Evolutionary conservation across 73 alveolate genomes (phyloP).

Genomic region (Symbiodinium natans): DNA sequence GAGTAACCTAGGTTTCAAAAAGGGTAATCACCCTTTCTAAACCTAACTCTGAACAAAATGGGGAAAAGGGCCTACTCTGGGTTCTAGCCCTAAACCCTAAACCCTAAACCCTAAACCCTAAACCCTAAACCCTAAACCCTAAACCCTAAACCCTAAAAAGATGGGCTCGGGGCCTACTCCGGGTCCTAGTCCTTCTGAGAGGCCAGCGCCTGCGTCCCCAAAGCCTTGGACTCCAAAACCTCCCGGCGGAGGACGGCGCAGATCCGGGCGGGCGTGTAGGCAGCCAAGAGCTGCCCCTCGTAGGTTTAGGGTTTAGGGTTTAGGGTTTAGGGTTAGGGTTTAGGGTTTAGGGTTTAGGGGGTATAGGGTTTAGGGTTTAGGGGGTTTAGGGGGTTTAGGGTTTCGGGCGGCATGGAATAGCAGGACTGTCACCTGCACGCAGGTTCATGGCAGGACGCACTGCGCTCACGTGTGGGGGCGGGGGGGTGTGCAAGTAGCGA

Average conservation of each 20-base stretch:
- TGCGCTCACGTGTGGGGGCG: too few relatives aligned
- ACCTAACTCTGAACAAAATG: too few relatives aligned
- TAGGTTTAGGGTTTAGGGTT: not conserved
- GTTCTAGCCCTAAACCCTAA: not conserved
- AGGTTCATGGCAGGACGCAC: too few relatives aligned
- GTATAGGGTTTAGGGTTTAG: not conserved
- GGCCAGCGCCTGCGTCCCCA: not conserved
- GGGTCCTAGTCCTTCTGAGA: too few relatives aligned
- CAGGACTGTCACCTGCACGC: too few relatives aligned
- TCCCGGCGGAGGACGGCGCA: not conserved
- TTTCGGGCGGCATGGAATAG: not conserved
- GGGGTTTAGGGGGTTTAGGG: not conserved
- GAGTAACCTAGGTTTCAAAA: too few relatives aligned
- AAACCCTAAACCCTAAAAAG: not conserved
- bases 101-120: not conserved
- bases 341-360: not conserved
- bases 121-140: not conserved
- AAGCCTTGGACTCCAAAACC: not conserved
- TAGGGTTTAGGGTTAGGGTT: not conserved
- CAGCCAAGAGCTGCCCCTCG: too few relatives aligned
- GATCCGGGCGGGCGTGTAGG: not conserved
- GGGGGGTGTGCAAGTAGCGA: not conserved
- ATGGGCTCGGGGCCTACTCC: too few relatives aligned
- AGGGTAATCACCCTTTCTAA: too few relatives aligned
- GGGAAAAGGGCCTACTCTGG: too few relatives aligned